phyloP scores from a whole-genome alignment of 257 asterid genomes.

The Solanum dulcamara region DNA sequence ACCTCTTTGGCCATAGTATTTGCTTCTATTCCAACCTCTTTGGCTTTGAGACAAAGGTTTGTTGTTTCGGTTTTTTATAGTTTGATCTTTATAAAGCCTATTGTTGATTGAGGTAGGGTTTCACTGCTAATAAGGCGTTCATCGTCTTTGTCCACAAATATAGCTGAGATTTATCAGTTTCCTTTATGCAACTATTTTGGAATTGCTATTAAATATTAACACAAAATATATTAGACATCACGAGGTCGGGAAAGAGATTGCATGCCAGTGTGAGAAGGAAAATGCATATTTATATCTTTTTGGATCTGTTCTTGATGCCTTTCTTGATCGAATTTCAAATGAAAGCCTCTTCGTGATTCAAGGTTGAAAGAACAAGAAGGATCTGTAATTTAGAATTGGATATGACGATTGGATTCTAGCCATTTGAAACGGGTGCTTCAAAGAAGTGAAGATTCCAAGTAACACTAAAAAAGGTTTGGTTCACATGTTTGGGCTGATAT shows the following conservation, averaged over 20 bases:
- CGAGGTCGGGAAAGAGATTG: background rate
- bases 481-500: background rate
- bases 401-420: background rate
- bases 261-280: background rate
- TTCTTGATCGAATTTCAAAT: background rate
- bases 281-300: background rate
- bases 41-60: constrained; percentile 97
- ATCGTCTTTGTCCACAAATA: background rate
- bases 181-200: background rate
- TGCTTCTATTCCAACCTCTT: constrained; percentile 97
- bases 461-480: background rate
- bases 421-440: background rate
- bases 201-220: background rate
- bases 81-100: background rate
- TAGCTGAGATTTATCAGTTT: background rate
- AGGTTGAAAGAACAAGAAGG: background rate
- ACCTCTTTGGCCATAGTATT: constrained; percentile 61
- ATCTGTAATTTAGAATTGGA: background rate
- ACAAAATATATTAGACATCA: background rate
- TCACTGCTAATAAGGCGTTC: background rate
- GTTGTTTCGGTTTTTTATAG: background rate
- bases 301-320: background rate
- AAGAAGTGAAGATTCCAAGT: background rate
- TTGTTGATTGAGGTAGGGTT: background rate
- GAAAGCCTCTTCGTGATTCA: background rate